These are phyloP conservation scores for Aspergillus sergii DNA, from an alignment of 2,329 filamentous ascomycete genomes.

Conservation along the genomic window DNA sequence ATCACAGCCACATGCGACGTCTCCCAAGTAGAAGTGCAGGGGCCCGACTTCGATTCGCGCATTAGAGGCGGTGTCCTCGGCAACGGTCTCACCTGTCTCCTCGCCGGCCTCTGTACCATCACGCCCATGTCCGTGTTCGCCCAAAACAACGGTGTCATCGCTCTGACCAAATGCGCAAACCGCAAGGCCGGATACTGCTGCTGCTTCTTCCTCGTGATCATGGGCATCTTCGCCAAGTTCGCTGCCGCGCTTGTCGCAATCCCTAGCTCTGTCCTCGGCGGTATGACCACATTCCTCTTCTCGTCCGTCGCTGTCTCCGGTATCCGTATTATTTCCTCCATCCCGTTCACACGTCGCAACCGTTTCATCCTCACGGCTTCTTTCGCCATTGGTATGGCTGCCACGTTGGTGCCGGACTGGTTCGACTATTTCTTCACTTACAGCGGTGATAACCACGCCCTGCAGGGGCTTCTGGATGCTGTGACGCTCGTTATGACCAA, in stretches of 20 bases:
- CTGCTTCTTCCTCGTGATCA: conserved; percentile 67
- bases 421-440: conserved; percentile 52
- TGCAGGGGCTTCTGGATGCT: conserved; percentile 58
- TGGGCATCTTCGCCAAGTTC: conserved; percentile 73
- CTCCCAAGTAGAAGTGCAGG: conserved; percentile 65
- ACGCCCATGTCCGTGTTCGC: conserved; percentile 70
- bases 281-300: conserved; percentile 67
- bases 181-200: conserved; percentile 68
- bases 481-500: conserved; percentile 71
- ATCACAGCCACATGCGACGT: conserved; percentile 71
- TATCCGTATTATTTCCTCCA: conserved; percentile 65
- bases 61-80: conserved; percentile 70
- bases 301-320: conserved; percentile 66
- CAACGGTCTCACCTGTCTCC: conserved; percentile 66
- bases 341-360: conserved; percentile 66
- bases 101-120: conserved; percentile 67
- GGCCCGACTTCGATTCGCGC: conserved; percentile 65
- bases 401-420: conserved; percentile 53
- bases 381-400: conserved; percentile 62
- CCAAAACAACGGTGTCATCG: conserved; percentile 71
- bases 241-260: conserved; percentile 69
- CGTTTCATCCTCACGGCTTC: conserved; percentile 67
- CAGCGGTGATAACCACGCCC: conserved; percentile 62
- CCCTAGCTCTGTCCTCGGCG: conserved; percentile 52
- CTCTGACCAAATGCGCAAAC: conserved; percentile 68